phyloP scores from a whole-genome alignment of 208 protist genomes.

The Novymonas esmeraldas region DNA sequence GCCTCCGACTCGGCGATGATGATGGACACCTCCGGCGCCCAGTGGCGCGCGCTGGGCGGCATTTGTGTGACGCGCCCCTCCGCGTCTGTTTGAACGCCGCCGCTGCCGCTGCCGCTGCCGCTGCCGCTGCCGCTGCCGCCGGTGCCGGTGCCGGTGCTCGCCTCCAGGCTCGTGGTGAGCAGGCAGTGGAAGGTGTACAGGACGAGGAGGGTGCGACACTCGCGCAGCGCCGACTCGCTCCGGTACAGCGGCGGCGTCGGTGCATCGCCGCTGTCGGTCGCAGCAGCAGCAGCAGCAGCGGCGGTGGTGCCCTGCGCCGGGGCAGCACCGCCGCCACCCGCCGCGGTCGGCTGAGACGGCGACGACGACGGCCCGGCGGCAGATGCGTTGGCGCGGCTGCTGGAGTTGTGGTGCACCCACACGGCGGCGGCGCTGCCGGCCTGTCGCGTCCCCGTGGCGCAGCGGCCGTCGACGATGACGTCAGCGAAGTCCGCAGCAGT shows the following conservation, averaged over 20 bases:
- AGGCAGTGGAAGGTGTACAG: conserved; percentile 65
- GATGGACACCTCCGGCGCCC: conserved; percentile 37
- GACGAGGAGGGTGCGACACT: conserved; percentile 49
- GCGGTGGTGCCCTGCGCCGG: background rate
- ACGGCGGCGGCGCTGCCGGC: conserved; percentile 42
- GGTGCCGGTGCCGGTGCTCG: background rate
- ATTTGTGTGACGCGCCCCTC: conserved; percentile 26
- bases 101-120: background rate
- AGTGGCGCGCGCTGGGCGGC: conserved; percentile 17
- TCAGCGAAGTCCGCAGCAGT: conserved; percentile 68
- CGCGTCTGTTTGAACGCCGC: background rate
- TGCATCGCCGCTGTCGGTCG: background rate
- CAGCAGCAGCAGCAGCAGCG: background rate
- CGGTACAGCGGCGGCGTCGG: conserved; percentile 34
- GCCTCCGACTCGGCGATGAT: conserved; percentile 40
- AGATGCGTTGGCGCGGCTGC: background rate
- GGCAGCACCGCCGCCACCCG: background rate
- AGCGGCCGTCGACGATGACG: conserved; percentile 67
- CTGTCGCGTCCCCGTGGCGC: conserved; percentile 39
- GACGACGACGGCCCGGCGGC: background rate
- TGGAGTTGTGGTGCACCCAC: conserved; percentile 46
- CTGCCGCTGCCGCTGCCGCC: background rate
- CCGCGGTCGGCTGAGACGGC: background rate
- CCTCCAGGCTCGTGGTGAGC: conserved; percentile 22
- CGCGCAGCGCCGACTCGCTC: conserved; percentile 28